Evolutionary conservation across 2,329 filamentous ascomycete species (phyloP).

Genomic region (Huntiella abstrusa): DNA sequence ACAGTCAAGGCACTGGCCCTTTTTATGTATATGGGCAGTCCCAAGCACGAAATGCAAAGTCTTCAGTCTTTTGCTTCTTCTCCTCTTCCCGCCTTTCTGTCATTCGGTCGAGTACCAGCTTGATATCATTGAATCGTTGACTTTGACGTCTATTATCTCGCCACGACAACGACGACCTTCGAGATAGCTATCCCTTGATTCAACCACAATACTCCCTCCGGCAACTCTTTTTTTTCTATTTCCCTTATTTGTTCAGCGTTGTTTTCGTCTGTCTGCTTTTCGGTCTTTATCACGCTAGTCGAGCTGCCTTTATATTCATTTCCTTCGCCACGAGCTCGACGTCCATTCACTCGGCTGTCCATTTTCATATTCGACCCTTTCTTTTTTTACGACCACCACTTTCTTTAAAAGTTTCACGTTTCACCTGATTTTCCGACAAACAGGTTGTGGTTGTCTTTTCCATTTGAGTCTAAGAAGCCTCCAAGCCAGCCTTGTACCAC

Average conservation of each 20-base stretch:
- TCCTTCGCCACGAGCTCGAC: conserved; percentile 4
- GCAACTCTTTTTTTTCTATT: background rate
- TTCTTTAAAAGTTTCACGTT: background rate
- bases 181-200: background rate
- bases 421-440: background rate
- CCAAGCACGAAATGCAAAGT: too few species aligned
- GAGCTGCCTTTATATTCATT: conserved; percentile 3
- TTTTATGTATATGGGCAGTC: too few species aligned
- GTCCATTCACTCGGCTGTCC: conserved; percentile 9
- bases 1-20: too few species aligned
- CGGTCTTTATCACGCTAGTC: conserved; percentile 2
- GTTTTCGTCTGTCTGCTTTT: background rate
- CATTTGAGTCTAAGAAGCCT: background rate
- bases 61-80: background rate
- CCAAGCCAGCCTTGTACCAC: background rate
- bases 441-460: conserved; percentile 1
- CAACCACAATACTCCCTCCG: background rate
- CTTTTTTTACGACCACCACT: background rate
- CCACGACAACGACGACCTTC: background rate
- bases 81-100: background rate
- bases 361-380: background rate
- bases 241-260: background rate
- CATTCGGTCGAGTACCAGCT: conserved; percentile 1
- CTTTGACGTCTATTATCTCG: background rate
- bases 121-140: background rate